These are phyloP conservation scores for Neofusicoccum sp. DNA, from an alignment of 2,329 filamentous ascomycete genomes.

Conservation along the genomic window DNA sequence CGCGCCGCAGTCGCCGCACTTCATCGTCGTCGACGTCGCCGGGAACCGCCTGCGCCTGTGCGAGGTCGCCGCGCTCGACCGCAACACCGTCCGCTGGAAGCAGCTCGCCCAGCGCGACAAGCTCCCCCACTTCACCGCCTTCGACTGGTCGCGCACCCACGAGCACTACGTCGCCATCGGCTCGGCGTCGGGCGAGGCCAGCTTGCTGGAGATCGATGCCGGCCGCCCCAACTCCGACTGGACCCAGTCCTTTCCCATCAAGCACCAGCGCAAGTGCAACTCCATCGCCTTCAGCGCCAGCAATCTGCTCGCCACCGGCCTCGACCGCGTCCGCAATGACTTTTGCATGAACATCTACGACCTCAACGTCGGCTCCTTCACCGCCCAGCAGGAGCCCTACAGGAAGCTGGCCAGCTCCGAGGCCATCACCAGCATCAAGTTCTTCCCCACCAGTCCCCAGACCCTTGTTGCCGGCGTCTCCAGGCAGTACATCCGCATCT, in stretches of 20 bases:
- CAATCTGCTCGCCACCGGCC: constrained; percentile 68
- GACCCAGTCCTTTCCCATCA: constrained; percentile 67
- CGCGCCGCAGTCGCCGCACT: constrained; percentile 51
- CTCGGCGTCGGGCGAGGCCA: constrained; percentile 71
- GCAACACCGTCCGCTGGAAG: constrained; percentile 49
- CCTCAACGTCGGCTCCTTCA: constrained; percentile 57
- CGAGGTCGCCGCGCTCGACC: constrained; percentile 41
- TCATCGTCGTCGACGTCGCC: constrained; percentile 61
- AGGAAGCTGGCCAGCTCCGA: constrained; percentile 61
- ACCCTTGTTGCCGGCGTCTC: constrained; percentile 75
- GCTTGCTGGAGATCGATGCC: constrained; percentile 70
- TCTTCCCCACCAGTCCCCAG: constrained; percentile 74
- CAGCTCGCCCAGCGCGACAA: constrained; percentile 54
- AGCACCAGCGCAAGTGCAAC: constrained; percentile 75
- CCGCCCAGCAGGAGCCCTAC: constrained; percentile 51
- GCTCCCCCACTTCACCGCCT: constrained; percentile 61
- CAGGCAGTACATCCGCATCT: constrained; percentile 70
- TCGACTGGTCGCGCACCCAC: constrained; percentile 63
- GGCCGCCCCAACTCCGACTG: constrained; percentile 43
- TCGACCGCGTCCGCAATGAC: constrained; percentile 79
- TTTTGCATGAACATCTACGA: constrained; percentile 82
- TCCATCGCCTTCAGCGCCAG: constrained; percentile 78
- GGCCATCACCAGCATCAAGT: constrained; percentile 78
- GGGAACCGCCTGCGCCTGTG: constrained; percentile 60
- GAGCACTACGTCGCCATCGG: constrained; percentile 72